A percentile compares a stretch with the other conserved stretches of the same genome.
Conservation (phyloP, 345 rosid genomes). For the Pugionium cornutum region DNA sequence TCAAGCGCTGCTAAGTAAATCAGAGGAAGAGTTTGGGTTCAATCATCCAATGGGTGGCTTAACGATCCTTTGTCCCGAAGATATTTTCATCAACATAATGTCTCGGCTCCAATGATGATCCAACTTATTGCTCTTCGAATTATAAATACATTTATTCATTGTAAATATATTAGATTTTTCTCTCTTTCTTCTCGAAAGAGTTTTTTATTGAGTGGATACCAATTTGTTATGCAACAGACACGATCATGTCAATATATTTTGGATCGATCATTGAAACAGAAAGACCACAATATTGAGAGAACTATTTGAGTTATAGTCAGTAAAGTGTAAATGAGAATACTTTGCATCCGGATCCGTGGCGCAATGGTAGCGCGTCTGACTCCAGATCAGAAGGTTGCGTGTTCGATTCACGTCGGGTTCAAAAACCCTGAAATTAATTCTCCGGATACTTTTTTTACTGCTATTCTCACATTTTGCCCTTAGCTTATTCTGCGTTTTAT, state of each 20-base stretch:
- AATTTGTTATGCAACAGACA: background rate
- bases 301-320: background rate
- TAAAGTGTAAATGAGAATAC: rapidly evolving
- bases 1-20: constrained; percentile 12
- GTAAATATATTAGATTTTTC: background rate
- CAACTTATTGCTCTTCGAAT: background rate
- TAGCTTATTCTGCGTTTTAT: constrained; percentile 29
- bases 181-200: constrained; percentile 9
- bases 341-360: constrained; percentile 71
- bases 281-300: background rate
- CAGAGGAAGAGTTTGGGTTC: no score
- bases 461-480: no score
- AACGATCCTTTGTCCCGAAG: constrained; percentile 52
- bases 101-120: constrained; percentile 35
- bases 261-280: background rate
- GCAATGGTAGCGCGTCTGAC: constrained; percentile 99
- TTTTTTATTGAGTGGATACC: no score
- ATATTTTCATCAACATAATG: constrained; percentile 43
- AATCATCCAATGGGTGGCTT: no score
- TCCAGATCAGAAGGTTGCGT: constrained; percentile 99
- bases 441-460: background rate
- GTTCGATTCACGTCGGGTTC: constrained; percentile 47
- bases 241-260: background rate
- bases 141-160: constrained; percentile 8
- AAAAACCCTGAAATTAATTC: constrained; percentile 2